Evolutionary conservation across 768 basidiomycete species (phyloP), one percentile per base, ranked within the genome.

Genomic region (Russula sp.): DNA sequence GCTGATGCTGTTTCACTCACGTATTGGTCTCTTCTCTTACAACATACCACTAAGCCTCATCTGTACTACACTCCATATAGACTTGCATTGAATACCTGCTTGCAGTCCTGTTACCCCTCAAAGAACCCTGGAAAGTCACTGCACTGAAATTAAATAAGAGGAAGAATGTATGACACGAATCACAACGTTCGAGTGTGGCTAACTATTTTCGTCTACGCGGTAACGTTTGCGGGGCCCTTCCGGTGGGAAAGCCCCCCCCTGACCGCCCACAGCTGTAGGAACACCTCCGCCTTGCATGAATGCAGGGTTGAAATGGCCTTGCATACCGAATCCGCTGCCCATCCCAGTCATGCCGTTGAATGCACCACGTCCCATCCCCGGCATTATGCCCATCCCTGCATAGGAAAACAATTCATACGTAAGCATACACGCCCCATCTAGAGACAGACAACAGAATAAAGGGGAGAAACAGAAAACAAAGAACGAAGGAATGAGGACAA

Each of bases 301-400:
- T 22, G 86, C 84, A 3, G 87, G 86, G 70, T 88, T 88, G 76
- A 86, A 84, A 74, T 89, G 86, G 16, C 86, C 86, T 68, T 78
- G 78, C 49, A 76, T 74, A 65, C 73, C 76, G 63, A 77, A 79
- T 48, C 79, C 79, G 54, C 81, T 79, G 20, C 64, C 60, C 58
- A 67, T 63, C 46, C 64, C 66, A 11, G 51, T 47, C 62, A 63
- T 59, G 20, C 52, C 18, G 36, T 59, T 63, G 62, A 63, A 63
- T 14, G 62, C 57, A 63, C 62, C 62, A 49, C 62, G 62, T 34
- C 62, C 62, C 62, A 63, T 63, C 34, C 62, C 62, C 5, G 62
- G 62, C 76, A 82, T 78, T 77, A 79, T 80, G 69, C 81, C 81
- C 78, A 79, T 79, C 72, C 77, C 77, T 78, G 71, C 74, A 71